These are phyloP conservation scores for Penicillium sp. DNA, from an alignment of 2,329 filamentous ascomycete species.

Conservation along the genomic window DNA sequence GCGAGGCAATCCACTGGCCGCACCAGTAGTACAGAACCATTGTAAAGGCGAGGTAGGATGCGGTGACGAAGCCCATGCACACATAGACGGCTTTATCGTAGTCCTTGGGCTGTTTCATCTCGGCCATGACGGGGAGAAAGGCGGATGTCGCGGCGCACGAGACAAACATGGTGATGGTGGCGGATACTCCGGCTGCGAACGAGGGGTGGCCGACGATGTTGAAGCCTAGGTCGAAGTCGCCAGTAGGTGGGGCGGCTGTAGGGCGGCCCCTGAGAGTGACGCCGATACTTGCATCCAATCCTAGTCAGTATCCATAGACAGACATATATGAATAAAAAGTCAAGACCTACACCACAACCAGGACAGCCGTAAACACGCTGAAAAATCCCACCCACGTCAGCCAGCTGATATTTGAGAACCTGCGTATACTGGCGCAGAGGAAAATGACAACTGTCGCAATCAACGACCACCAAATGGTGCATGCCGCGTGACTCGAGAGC, in stretches of 20 bases:
- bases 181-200: slow-evolving; percentile 64
- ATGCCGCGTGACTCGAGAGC: slow-evolving; percentile 61
- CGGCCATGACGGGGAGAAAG: slow-evolving; percentile 68
- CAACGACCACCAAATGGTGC: slow-evolving; percentile 63
- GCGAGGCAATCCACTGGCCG: slow-evolving; percentile 66
- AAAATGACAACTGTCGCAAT: slow-evolving; percentile 57
- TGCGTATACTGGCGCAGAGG: slow-evolving; percentile 57
- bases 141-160: slow-evolving; percentile 63
- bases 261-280: slow-evolving; percentile 63
- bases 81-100: slow-evolving; percentile 65
- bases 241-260: slow-evolving; percentile 63
- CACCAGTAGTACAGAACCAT: slow-evolving; percentile 67
- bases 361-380: slow-evolving; percentile 62
- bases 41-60: slow-evolving; percentile 62
- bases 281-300: slow-evolving; percentile 43
- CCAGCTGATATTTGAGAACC: slow-evolving; percentile 65
- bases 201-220: slow-evolving; percentile 59
- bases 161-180: slow-evolving; percentile 64
- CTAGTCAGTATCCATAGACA: no score
- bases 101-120: slow-evolving; percentile 64
- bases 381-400: slow-evolving; percentile 66
- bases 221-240: slow-evolving; percentile 65
- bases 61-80: slow-evolving; percentile 62
- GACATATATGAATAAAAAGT: no score
- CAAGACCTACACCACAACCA: slow-evolving; percentile 54